Evolutionary conservation across 306 rosid species (phyloP).

Genomic region (Lathyrus sativus): DNA sequence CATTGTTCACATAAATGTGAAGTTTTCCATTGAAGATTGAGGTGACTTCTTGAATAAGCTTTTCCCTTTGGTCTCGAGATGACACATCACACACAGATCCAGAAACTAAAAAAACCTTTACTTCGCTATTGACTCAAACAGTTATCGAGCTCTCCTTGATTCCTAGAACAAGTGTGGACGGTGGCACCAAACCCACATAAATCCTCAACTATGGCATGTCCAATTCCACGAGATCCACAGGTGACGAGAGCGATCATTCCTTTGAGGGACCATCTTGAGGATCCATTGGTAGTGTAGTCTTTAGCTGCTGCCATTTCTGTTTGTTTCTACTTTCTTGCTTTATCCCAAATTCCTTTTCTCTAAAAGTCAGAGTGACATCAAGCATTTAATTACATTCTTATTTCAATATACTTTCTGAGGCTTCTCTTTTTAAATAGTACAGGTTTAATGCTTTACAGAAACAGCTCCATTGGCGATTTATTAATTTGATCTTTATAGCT

Average conservation of each 20-base stretch:
- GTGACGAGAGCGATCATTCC: slow-evolving; percentile 77
- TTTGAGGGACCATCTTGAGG: slow-evolving; percentile 66
- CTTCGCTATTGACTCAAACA: slow-evolving; percentile 63
- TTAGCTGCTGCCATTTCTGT: slow-evolving; percentile 3
- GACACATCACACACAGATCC: slow-evolving; percentile 77
- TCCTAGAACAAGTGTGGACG: slow-evolving; percentile 80
- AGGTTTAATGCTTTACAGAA: no score
- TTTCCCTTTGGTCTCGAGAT: slow-evolving; percentile 54
- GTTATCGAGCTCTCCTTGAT: slow-evolving; percentile 58
- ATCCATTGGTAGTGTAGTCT: slow-evolving; percentile 6
- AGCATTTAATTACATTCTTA: no score
- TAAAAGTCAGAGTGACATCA: no score
- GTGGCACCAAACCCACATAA: slow-evolving; percentile 77
- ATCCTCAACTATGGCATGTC: slow-evolving; percentile 77
- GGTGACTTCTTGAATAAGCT: slow-evolving; percentile 53
- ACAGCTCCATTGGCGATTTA: no score
- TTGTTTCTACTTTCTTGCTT: no score
- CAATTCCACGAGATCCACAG: slow-evolving; percentile 89
- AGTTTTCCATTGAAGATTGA: slow-evolving; percentile 62
- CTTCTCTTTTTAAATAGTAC: no score
- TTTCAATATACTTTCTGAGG: no score
- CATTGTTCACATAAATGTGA: no score
- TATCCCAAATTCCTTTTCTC: no score
- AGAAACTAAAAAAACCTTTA: slow-evolving; percentile 62
- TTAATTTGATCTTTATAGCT: no score